These are phyloP conservation scores for Phytophthora nicotianae DNA, from an alignment of 352 stramenopile species.

Conservation along the genomic window DNA sequence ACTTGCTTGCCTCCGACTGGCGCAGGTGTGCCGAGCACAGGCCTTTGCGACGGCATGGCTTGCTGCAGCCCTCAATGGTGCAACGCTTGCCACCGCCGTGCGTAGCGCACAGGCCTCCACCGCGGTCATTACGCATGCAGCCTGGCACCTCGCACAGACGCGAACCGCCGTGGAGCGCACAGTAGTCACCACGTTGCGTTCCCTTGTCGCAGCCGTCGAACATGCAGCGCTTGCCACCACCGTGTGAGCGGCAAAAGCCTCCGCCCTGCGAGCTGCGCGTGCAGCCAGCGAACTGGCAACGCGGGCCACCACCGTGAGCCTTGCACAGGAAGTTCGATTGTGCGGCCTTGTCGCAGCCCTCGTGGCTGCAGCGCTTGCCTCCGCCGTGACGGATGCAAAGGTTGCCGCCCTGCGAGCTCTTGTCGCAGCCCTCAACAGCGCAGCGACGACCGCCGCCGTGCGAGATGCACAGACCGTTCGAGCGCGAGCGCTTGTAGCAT, in stretches of 20 bases:
- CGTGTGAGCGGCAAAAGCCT: slow-evolving; percentile 85
- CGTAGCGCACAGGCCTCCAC: slow-evolving; percentile 67
- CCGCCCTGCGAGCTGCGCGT: slow-evolving; percentile 77
- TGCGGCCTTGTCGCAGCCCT: slow-evolving; percentile 80
- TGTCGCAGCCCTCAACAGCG: slow-evolving; percentile 76
- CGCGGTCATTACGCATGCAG: slow-evolving; percentile 88
- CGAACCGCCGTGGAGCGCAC: slow-evolving; percentile 83
- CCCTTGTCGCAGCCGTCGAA: slow-evolving; percentile 87
- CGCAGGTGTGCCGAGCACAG: slow-evolving; percentile 82
- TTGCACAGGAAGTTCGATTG: slow-evolving; percentile 90
- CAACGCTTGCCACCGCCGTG: slow-evolving; percentile 89
- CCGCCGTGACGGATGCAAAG: slow-evolving; percentile 88
- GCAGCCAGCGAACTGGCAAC: slow-evolving; percentile 75
- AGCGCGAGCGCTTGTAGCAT: slow-evolving; percentile 89
- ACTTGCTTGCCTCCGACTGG: slow-evolving; percentile 28
- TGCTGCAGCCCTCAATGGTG: slow-evolving; percentile 62
- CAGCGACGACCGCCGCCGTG: slow-evolving; percentile 84
- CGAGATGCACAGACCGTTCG: slow-evolving; percentile 86
- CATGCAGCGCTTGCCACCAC: slow-evolving; percentile 87
- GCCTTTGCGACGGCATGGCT: slow-evolving; percentile 82
- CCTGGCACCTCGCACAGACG: slow-evolving; percentile 79
- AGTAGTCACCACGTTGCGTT: slow-evolving; percentile 88
- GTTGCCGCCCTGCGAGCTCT: slow-evolving; percentile 82
- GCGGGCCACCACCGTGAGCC: slow-evolving; percentile 81
- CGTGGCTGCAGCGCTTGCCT: slow-evolving; percentile 78